Percentiles rank a stretch among this genome's conserved stretches.
Conservation (phyloP, 1,284 basidiomycete species). For the Coniferiporia weirii region DNA sequence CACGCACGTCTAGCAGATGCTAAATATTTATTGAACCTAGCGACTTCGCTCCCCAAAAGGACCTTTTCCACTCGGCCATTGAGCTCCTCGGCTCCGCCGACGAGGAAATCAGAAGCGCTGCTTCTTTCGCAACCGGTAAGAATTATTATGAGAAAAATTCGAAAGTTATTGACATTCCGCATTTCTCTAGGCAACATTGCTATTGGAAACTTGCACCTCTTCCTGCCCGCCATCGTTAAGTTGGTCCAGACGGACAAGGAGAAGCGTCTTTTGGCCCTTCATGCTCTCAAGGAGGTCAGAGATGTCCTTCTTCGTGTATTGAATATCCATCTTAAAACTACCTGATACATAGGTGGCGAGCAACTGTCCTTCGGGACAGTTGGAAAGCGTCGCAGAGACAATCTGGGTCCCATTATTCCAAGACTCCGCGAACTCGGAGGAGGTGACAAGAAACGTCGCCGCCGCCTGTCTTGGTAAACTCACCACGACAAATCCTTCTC, state of each 20-base stretch:
- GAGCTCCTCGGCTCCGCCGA: constrained; percentile 70
- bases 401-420: constrained; percentile 91
- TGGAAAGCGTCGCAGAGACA: constrained; percentile 79
- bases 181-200: constrained; percentile 77
- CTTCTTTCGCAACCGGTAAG: constrained; percentile 84
- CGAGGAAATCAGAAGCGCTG: constrained; percentile 82
- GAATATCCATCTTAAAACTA: background rate
- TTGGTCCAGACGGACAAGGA: constrained; percentile 76
- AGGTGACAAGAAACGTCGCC: constrained; percentile 89
- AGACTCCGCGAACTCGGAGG: constrained; percentile 80
- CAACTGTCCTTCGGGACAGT: constrained; percentile 77
- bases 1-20: background rate
- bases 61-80: constrained; percentile 71
- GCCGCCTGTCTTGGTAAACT: constrained; percentile 96
- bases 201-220: constrained; percentile 82
- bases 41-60: constrained; percentile 75
- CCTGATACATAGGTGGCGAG: constrained; percentile 69
- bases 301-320: background rate
- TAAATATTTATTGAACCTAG: constrained; percentile 34
- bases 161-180: constrained; percentile 19
- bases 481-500: constrained; percentile 83
- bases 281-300: constrained; percentile 86
- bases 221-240: constrained; percentile 82
- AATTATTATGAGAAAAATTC: constrained; percentile 4
- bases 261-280: constrained; percentile 78